phyloP scores from a whole-genome alignment of 192 early-diverging fungal species.

The Backusella sp. region DNA sequence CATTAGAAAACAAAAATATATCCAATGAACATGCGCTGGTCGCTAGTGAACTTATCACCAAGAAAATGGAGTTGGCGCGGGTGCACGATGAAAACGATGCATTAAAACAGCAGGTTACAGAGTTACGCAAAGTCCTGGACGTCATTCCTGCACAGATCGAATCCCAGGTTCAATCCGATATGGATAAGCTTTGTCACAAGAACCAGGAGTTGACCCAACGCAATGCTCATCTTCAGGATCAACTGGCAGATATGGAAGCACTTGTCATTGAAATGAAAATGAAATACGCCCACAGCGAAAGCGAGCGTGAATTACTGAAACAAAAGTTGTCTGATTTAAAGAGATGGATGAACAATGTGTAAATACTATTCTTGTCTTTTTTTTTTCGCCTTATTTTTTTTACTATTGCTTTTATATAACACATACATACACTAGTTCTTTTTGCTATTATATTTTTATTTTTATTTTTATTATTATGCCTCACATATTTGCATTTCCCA shows the following conservation, averaged over 20 bases:
- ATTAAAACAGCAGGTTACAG: constrained; percentile 52
- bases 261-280: constrained; percentile 74
- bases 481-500: constrained; percentile 2
- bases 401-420: not conserved
- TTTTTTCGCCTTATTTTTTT: not conserved
- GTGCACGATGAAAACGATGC: constrained; percentile 50
- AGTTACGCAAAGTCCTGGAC: constrained; percentile 56
- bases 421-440: constrained; percentile 6
- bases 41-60: constrained; percentile 62
- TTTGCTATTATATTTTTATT: constrained; percentile 6
- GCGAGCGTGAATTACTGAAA: constrained; percentile 65
- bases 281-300: constrained; percentile 82
- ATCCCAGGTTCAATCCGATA: constrained; percentile 57
- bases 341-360: constrained; percentile 46
- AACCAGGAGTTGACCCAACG: constrained; percentile 72
- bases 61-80: constrained; percentile 54
- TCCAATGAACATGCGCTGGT: constrained; percentile 74
- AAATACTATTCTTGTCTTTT: not conserved
- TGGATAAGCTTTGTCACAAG: constrained; percentile 76
- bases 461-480: not conserved
- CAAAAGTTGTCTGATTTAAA: constrained; percentile 68
- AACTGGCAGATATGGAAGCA: constrained; percentile 62
- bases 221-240: constrained; percentile 64
- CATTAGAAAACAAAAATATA: constrained; percentile 60
- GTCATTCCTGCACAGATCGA: constrained; percentile 58